Evolutionary conservation across 148 eudicot species (phyloP).

Genomic region (Camellia japonica): DNA sequence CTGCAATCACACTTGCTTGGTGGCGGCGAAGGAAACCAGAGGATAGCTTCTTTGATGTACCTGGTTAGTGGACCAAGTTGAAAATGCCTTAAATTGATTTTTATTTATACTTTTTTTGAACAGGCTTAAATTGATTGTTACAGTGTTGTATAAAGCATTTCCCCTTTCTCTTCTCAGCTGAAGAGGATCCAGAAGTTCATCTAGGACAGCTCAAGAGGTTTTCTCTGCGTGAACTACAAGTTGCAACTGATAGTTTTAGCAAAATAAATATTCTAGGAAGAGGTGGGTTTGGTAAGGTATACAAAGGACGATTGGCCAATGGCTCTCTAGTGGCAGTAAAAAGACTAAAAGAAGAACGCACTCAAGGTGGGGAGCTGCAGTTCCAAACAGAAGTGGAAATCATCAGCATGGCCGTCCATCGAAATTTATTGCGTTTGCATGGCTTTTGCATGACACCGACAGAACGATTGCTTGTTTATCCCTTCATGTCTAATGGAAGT

Average conservation of each 20-base stretch:
- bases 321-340: conserved; percentile 81
- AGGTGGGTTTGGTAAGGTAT: conserved; percentile 90
- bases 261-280: conserved; percentile 65
- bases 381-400: conserved; percentile 85
- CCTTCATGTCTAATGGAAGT: conserved; percentile 78
- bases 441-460: conserved; percentile 94
- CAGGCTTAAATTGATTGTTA: too few species aligned
- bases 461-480: conserved; percentile 76
- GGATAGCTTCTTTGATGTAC: conserved; percentile 77
- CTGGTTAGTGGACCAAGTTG: conserved; percentile 50
- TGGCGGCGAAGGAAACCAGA: conserved; percentile 71
- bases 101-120: too few species aligned
- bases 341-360: conserved; percentile 66
- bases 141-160: neutral
- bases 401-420: conserved; percentile 89
- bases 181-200: conserved; percentile 88
- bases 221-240: conserved; percentile 76
- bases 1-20: conserved; percentile 67
- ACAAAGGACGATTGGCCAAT: conserved; percentile 80
- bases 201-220: conserved; percentile 82
- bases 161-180: conserved; percentile 47
- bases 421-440: conserved; percentile 70
- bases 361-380: conserved; percentile 78
- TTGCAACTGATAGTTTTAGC: conserved; percentile 74
- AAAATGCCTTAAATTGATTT: neutral